Evolutionary conservation across 192 early-diverging fungal genomes (phyloP).

Genomic region (Linnemannia zychae): DNA sequence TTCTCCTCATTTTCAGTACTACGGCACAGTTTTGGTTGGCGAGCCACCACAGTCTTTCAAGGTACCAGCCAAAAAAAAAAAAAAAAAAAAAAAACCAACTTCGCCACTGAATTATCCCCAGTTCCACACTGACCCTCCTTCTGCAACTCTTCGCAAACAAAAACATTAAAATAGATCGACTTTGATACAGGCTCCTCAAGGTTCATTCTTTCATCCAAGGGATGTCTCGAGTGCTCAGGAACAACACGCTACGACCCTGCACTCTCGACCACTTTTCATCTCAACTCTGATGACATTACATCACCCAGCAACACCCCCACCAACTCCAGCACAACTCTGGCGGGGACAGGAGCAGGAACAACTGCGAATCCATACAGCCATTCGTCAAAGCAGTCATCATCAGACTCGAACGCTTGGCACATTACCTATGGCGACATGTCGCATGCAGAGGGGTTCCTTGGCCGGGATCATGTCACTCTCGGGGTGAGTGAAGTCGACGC

Average conservation of each 20-base stretch:
- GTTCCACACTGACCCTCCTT: not conserved
- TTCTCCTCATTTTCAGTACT: conserved; percentile 8
- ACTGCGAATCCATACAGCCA: not conserved
- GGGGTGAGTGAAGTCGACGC: not conserved
- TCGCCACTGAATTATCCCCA: not conserved
- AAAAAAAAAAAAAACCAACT: not conserved
- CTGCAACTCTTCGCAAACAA: not conserved
- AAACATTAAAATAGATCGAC: conserved; percentile 7
- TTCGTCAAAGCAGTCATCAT: not conserved
- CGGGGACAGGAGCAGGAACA: not conserved
- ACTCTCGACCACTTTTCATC: conserved; percentile 3
- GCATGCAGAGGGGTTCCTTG: conserved; percentile 19
- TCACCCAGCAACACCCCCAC: not conserved
- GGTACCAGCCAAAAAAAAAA: not conserved
- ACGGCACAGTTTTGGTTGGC: conserved; percentile 17
- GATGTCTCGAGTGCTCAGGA: conserved; percentile 23
- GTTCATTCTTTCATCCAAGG: conserved; percentile 29
- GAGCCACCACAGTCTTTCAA: conserved; percentile 30
- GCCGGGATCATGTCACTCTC: conserved; percentile 15
- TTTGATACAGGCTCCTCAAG: conserved; percentile 39
- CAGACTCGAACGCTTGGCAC: conserved; percentile 16
- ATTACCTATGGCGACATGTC: conserved; percentile 33
- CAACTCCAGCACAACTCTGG: not conserved
- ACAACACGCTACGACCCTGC: conserved; percentile 11
- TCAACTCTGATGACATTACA: not conserved